Evolutionary conservation across 441 rosid species (phyloP), one percentile per base, ranked within the genome.

Genomic region (Adansonia rubrostipa): DNA sequence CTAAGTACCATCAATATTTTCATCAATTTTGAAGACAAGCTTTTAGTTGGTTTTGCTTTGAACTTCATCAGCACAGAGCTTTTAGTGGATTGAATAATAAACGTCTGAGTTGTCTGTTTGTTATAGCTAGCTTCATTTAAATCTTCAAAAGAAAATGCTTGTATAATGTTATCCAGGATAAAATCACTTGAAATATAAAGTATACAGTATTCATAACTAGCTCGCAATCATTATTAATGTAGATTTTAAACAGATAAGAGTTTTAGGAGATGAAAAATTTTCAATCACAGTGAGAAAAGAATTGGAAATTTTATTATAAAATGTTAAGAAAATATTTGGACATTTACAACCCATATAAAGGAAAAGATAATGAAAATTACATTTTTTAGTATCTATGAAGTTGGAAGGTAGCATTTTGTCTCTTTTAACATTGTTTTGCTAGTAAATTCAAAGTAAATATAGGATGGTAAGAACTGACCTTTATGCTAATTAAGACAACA

Each of bases 401-500:
- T 44, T 67, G 19, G 53, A 67, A 42, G 11, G 17, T 17, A 65
- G 71, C 51, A 3, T 17, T 2, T 8, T 9, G 33, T 45, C 54
- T 67, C 36, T 11, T 14, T 17, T 11, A 42, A 67, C 54, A 45
- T 19, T 45, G 10, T 50, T 50, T 22, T 22, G 19, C 20, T 14
- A 6, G 73, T 11, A n/a, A 70, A n/a, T 70, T 70, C 63, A 20
- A 58, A 19, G 33, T 5, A 56, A 56, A 19, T 57, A 42, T 17
- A 13, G 66, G 22, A 24, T 80, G 53, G 78, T 28, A 79, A 73
- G 50, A 75, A 76, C 73, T 78, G 73, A 88, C 92, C 91, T 89
- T 88, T 57, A 89, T 85, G 82, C 80, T 15, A 76, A 89, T 85
- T 81, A 89, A 81, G 83, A 85, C 73, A 48, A 91, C 91, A n/a